These are phyloP conservation scores for Cladophialophora yegresii DNA, from an alignment of 2,329 filamentous ascomycete species.

Conservation along the genomic window DNA sequence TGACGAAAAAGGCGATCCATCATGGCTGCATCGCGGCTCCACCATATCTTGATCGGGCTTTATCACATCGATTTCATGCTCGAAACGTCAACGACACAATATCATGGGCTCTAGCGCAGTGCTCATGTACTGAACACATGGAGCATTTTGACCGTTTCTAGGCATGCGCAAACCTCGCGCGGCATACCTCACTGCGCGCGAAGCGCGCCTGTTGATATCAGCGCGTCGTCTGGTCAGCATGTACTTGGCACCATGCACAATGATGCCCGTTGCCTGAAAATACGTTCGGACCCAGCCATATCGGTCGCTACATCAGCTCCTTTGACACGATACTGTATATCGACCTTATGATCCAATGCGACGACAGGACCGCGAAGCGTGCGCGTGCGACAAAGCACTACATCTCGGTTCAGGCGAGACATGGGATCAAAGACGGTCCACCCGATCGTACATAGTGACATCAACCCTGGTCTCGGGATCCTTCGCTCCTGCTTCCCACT, in stretches of 20 bases:
- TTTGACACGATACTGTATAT: not conserved
- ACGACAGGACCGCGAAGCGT: not conserved
- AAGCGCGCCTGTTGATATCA: not conserved
- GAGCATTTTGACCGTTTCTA: not conserved
- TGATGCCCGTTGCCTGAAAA: not conserved
- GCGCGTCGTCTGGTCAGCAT: not conserved
- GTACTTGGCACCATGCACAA: not conserved
- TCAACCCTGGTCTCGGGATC: not conserved
- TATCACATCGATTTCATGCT: not conserved
- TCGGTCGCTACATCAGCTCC: not conserved
- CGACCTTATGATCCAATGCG: not conserved
- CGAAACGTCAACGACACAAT: not conserved
- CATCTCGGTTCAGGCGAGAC: not conserved
- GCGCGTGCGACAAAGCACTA: not conserved
- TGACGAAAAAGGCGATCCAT: not conserved
- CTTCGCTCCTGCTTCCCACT: not conserved
- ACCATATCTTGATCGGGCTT: slow-evolving; percentile 9
- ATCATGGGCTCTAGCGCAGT: not conserved
- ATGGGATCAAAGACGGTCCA: not conserved
- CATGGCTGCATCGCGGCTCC: not conserved
- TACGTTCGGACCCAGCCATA: not conserved
- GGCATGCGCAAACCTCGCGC: not conserved
- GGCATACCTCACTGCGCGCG: not conserved
- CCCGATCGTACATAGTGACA: not conserved
- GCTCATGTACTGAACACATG: not conserved